Percentiles rank a stretch among this genome's conserved stretches.
Evolutionary conservation across 768 basidiomycete species (phyloP).

Genomic region (Paxillus involutus): DNA sequence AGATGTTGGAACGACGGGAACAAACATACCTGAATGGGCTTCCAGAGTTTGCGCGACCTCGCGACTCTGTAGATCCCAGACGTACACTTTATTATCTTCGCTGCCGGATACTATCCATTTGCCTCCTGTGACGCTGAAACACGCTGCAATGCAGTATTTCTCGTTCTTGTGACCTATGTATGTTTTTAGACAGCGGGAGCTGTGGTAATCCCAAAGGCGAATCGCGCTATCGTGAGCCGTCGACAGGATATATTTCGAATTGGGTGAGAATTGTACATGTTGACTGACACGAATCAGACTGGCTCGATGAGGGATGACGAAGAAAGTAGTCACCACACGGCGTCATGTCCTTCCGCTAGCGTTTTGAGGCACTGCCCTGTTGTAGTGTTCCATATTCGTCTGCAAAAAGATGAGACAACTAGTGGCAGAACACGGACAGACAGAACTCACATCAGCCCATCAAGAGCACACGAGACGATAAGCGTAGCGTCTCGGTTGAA

Average conservation of each 20-base stretch:
- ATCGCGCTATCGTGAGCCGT: conserved; percentile 93
- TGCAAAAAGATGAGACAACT: conserved; percentile 30
- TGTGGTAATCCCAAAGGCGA: conserved; percentile 94
- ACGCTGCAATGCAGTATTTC: conserved; percentile 82
- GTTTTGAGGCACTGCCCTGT: conserved; percentile 97
- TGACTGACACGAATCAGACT: conserved; percentile 48
- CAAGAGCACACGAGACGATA: conserved; percentile 88
- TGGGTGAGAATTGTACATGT: conserved; percentile 92
- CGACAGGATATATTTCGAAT: conserved; percentile 91
- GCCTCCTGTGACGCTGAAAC: conserved; percentile 81
- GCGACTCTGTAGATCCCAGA: conserved; percentile 91
- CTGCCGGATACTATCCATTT: conserved; percentile 92
- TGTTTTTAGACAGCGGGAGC: conserved; percentile 86
- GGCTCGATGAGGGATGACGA: neutral
- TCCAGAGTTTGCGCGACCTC: conserved; percentile 79
- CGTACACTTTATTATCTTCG: conserved; percentile 86
- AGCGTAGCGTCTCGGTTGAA: conserved; percentile 92
- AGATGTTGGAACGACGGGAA: neutral
- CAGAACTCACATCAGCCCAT: conserved; percentile 79
- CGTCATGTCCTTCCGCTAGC: conserved; percentile 84
- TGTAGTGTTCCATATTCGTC: conserved; percentile 93
- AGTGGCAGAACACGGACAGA: neutral
- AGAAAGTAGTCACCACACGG: conserved; percentile 58
- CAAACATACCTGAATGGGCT: conserved; percentile 64
- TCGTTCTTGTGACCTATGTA: conserved; percentile 81